Conservation (phyloP, 164 flowering plant species). For the Tetrastigma voinierianum region DNA sequence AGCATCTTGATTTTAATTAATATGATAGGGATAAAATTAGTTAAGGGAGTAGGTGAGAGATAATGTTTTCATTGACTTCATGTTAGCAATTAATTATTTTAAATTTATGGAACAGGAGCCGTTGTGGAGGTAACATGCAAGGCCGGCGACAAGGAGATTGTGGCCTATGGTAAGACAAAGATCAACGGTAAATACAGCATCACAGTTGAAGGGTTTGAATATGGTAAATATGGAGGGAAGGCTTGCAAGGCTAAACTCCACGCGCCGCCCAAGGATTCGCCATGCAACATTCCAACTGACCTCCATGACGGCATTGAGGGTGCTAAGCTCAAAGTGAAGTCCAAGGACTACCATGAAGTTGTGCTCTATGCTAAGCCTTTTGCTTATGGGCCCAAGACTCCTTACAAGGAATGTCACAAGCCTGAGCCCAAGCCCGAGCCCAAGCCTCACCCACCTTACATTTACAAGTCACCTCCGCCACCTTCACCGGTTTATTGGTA, state of each 20-base stretch:
- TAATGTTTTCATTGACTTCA: not conserved
- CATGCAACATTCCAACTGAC: slow-evolving; percentile 59
- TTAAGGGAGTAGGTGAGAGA: not conserved
- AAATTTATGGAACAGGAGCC: slow-evolving; percentile 46
- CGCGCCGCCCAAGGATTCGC: slow-evolving; percentile 58
- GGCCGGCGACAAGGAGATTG: slow-evolving; percentile 44
- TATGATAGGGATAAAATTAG: not conserved
- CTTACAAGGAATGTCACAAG: slow-evolving; percentile 56
- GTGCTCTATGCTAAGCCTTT: slow-evolving; percentile 60
- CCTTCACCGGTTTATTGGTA: not conserved
- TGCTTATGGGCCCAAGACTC: slow-evolving; percentile 67
- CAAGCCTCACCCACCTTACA: slow-evolving; percentile 12
- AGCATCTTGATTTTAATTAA: not conserved
- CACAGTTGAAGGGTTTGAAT: slow-evolving; percentile 48
- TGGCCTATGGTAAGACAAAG: slow-evolving; percentile 65
- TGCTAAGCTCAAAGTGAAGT: slow-evolving; percentile 48
- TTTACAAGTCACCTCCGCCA: slow-evolving; percentile 7
- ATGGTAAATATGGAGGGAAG: slow-evolving; percentile 47
- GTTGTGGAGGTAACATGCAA: slow-evolving; percentile 64
- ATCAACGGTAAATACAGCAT: slow-evolving; percentile 66
- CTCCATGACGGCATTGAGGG: slow-evolving; percentile 51
- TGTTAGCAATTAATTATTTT: not conserved
- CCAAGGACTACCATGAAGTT: slow-evolving; percentile 53
- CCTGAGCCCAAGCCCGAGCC: slow-evolving; percentile 28
- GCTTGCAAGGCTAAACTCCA: slow-evolving; percentile 68